Evolutionary conservation across 1,139 yeast genomes (phyloP).

Genomic region (Blastobotrys buckinghamii): DNA sequence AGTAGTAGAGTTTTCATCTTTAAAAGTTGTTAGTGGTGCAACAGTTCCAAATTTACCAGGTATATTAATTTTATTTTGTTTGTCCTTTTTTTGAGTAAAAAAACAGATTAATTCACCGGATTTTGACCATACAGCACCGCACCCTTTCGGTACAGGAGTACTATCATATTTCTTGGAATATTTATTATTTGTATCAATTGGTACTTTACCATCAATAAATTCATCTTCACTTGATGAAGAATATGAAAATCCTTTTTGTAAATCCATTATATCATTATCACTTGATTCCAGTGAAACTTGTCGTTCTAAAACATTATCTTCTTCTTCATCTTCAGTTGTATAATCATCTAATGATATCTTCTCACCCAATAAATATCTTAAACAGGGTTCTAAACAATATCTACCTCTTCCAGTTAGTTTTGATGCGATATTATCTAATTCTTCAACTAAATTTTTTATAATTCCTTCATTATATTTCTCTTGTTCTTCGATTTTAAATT

Average conservation of each 20-base stretch:
- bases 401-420: conserved; percentile 51
- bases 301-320: conserved; percentile 11
- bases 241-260: conserved; percentile 13
- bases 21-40: not conserved
- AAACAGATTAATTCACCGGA: conserved; percentile 78
- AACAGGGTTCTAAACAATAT: conserved; percentile 72
- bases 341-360: conserved; percentile 36
- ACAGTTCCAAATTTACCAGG: not conserved
- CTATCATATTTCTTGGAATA: conserved; percentile 48
- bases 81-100: conserved; percentile 48
- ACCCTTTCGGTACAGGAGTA: conserved; percentile 87
- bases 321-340: conserved; percentile 16
- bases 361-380: conserved; percentile 79
- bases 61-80: not conserved
- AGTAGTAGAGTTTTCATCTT: too few relatives aligned
- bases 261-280: conserved; percentile 14
- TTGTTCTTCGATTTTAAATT: conserved; percentile 72
- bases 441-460: conserved; percentile 45
- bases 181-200: conserved; percentile 13
- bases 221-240: conserved; percentile 26
- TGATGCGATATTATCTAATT: conserved; percentile 50
- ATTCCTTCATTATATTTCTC: conserved; percentile 51
- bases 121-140: conserved; percentile 86
- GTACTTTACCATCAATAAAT: conserved; percentile 20
- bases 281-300: conserved; percentile 2